A percentile compares a stretch with the other conserved stretches of the same genome.
These are phyloP conservation scores for Trametes coccinea DNA, from an alignment of 768 basidiomycete genomes.

Conservation along the genomic window DNA sequence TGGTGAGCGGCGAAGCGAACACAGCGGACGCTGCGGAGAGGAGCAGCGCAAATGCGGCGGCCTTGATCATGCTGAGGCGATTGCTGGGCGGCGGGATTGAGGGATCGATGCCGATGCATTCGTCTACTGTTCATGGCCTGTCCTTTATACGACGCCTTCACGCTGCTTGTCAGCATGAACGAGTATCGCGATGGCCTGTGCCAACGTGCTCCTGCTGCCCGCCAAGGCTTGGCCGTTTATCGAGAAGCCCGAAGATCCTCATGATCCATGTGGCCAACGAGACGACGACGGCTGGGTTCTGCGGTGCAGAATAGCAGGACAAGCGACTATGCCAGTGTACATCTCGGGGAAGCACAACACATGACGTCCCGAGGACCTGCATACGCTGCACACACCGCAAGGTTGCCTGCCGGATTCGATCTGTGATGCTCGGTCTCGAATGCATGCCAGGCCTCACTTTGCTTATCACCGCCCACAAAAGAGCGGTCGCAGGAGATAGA, in stretches of 20 bases:
- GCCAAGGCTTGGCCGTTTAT: background rate
- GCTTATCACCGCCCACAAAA: background rate
- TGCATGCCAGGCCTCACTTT: background rate
- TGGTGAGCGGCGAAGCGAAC: conserved; percentile 3
- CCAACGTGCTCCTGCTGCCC: background rate
- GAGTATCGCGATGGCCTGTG: background rate
- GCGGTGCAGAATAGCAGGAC: background rate
- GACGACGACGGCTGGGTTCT: background rate
- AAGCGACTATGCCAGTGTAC: background rate
- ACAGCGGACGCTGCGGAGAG: conserved; percentile 10
- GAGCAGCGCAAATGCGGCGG: conserved; percentile 13
- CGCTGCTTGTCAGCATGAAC: too few species aligned
- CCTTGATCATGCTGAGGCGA: conserved; percentile 14
- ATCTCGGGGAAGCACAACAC: background rate
- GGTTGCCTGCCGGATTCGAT: background rate
- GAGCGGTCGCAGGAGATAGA: background rate
- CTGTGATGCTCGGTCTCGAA: background rate
- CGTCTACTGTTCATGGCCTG: too few species aligned
- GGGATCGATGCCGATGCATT: too few species aligned
- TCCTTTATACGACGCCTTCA: too few species aligned
- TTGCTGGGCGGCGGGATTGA: background rate
- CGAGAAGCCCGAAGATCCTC: background rate
- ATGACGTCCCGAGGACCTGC: background rate
- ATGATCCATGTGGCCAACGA: too few species aligned
- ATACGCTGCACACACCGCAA: background rate